Conservation (phyloP, 2,329 filamentous ascomycete species). For the Claviceps capensis region DNA sequence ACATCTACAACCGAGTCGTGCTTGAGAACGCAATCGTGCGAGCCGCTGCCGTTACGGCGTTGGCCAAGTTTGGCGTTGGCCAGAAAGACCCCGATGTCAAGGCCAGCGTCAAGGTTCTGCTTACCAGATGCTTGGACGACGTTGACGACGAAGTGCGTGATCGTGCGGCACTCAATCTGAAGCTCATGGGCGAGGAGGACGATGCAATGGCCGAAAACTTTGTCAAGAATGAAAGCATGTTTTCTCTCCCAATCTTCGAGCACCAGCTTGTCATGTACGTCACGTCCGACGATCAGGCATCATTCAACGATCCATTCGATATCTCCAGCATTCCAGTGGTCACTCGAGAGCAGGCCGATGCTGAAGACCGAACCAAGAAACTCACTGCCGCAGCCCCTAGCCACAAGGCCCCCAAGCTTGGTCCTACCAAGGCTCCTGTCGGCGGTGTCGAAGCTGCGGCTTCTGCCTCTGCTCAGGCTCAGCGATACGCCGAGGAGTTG, state of each 20-base stretch:
- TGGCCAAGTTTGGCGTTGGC: conserved; percentile 94
- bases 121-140: conserved; percentile 88
- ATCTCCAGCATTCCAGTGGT: conserved; percentile 84
- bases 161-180: conserved; percentile 81
- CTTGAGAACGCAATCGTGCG: conserved; percentile 93
- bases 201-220: conserved; percentile 77
- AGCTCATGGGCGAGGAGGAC: conserved; percentile 85
- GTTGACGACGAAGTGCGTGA: conserved; percentile 96
- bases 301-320: conserved; percentile 78
- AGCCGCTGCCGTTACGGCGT: conserved; percentile 84
- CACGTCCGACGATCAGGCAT: conserved; percentile 76
- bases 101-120: conserved; percentile 81
- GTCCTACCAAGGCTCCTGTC: conserved; percentile 56
- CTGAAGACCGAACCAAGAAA: conserved; percentile 94
- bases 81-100: conserved; percentile 96
- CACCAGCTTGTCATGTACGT: conserved; percentile 97
- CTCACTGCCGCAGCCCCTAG: conserved; percentile 84
- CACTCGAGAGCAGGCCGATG: conserved; percentile 87
- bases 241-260: conserved; percentile 86
- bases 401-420: conserved; percentile 79
- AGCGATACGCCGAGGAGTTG: conserved; percentile 81
- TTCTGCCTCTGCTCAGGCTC: conserved; percentile 63
- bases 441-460: conserved; percentile 62
- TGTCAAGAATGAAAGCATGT: conserved; percentile 94
- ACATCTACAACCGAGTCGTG: conserved; percentile 98